phyloP scores from a whole-genome alignment of 1,284 basidiomycete genomes.

The Malassezia slooffiae region DNA sequence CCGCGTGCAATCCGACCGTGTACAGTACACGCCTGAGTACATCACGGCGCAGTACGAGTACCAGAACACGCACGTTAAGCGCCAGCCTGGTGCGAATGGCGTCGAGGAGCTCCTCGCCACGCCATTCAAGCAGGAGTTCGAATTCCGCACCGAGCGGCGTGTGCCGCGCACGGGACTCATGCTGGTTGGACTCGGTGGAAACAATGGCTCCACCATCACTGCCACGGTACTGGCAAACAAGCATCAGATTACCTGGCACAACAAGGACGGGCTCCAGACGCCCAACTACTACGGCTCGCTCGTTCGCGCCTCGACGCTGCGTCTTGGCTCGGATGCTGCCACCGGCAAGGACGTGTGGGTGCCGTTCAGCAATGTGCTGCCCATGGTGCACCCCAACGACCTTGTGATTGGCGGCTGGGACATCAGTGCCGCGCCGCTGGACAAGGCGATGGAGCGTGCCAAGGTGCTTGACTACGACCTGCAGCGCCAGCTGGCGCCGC shows the following conservation, averaged over 20 bases:
- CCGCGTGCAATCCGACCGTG: constrained; percentile 41
- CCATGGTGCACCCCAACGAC: constrained; percentile 98
- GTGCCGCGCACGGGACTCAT: constrained; percentile 89
- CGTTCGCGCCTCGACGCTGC: constrained; percentile 85
- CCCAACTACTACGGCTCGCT: constrained; percentile 72
- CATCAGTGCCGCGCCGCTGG: constrained; percentile 72
- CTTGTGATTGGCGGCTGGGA: constrained; percentile 96
- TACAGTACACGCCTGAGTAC: constrained; percentile 35
- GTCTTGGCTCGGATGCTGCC: constrained; percentile 70
- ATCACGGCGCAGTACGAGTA: constrained; percentile 42
- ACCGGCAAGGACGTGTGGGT: constrained; percentile 86
- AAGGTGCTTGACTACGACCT: constrained; percentile 93
- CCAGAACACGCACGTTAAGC: constrained; percentile 43
- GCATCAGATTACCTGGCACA: constrained; percentile 88
- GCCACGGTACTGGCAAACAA: constrained; percentile 93
- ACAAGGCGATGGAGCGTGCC: constrained; percentile 85
- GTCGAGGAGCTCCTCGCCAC: constrained; percentile 40
- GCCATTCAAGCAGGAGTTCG: constrained; percentile 47
- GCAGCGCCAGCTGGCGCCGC: constrained; percentile 81
- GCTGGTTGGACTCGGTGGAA: constrained; percentile 93
- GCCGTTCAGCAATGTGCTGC: constrained; percentile 82
- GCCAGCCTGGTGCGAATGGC: constrained; percentile 30
- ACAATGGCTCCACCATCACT: constrained; percentile 89
- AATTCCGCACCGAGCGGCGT: constrained; percentile 81
- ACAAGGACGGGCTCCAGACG: constrained; percentile 79